Evolutionary conservation across 1,284 basidiomycete species (phyloP), one percentile per base, ranked within the genome.

Genomic region (Sporisorium iseilematis-ciliati): DNA sequence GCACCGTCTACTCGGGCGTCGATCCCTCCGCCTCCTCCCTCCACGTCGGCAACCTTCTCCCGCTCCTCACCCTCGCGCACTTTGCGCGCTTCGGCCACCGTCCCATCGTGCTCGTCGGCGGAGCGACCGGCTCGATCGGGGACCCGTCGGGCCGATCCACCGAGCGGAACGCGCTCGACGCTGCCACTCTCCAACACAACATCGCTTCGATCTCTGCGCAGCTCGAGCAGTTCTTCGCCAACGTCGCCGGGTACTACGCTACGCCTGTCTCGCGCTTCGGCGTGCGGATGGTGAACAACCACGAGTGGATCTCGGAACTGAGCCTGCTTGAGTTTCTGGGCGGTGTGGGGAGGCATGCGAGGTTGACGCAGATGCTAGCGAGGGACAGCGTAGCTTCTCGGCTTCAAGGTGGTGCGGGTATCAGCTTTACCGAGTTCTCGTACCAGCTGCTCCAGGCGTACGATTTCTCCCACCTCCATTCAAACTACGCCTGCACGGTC

Each of bases 371-470:
- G 2, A 99, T 99, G 96, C 87, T 99, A 7, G 89, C 92, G 35
- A 88, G 94, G 59, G 97, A 99, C 68, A 95, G 94, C 74, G 95
- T 98, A 29, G 92, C 80, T 21, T 72, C 57, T 0, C 74, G 82
- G 0, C 56, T 84, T n/a, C n/a, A n/a, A 21, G 89, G 91, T 1
- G 59, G 48, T 4, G 60, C 50, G 75, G 89, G 96, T 29, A 91
- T 99, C 74, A 96, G 94, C 12, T 99, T 97, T 87, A 95, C 95
- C 20, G 97, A 99, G 84, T 98, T 99, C 86, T 91, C 92, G 5
- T 99, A 99, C 85, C 96, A 99, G 84, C 90, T 99, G 25, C 88
- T 99, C 12, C 97, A 99, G 87, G 97, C 94, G 2, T 93, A 94
- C 86, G 97, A 99, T 86, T 99, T 97, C 86, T 89, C 91, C 70